Percentiles rank a stretch among this genome's conserved stretches.
Conservation (phyloP, 768 basidiomycete species). For the Trametes gibbosa region DNA sequence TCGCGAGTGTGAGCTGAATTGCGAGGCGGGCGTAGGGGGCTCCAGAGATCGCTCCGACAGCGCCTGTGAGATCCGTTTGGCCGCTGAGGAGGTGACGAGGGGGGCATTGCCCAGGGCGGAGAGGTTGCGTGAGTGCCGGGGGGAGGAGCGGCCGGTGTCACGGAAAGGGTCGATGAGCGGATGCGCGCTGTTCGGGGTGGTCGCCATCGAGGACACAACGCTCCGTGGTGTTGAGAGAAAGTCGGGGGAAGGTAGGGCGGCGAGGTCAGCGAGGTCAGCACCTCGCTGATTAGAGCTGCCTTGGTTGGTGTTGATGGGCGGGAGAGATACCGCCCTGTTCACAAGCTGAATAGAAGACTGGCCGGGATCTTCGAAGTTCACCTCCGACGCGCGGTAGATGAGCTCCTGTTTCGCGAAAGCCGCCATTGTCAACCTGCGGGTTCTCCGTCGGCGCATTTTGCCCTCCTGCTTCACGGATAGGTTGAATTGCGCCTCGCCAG, state of each 20-base stretch:
- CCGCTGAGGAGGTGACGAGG: too few species aligned
- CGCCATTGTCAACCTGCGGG: constrained; percentile 31
- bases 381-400: constrained; percentile 5
- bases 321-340: constrained; percentile 1
- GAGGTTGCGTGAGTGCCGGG: constrained; percentile 7
- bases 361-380: constrained; percentile 3
- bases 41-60: constrained; percentile 8
- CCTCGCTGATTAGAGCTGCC: neutral
- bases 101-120: neutral
- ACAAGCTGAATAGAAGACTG: constrained; percentile 6
- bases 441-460: constrained; percentile 49
- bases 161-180: constrained; percentile 7
- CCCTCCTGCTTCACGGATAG: constrained; percentile 57
- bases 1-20: constrained; percentile 13
- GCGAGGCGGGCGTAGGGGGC: constrained; percentile 8
- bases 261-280: neutral
- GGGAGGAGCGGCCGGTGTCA: neutral
- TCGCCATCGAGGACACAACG: neutral
- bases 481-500: constrained; percentile 56
- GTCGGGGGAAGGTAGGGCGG: neutral
- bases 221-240: neutral
- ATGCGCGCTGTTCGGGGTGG: constrained; percentile 9
- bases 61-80: constrained; percentile 5
- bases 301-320: constrained; percentile 6
- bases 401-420: constrained; percentile 17